Percentiles rank a stretch among this genome's conserved stretches.
phyloP scores from a whole-genome alignment of 2,329 filamentous ascomycete species.

The Botrytis sinoallii region DNA sequence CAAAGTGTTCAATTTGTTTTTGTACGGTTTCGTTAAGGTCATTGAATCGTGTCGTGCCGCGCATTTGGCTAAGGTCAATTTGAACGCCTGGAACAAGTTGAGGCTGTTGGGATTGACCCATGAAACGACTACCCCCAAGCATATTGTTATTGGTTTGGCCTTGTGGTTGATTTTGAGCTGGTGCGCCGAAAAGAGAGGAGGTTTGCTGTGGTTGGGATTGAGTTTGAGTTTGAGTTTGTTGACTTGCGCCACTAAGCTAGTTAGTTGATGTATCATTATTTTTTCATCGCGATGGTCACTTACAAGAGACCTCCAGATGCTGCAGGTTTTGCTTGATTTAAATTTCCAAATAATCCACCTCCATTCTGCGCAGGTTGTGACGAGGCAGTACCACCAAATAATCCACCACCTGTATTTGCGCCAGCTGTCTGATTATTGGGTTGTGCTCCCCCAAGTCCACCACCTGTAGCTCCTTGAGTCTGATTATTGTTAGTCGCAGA shows the following conservation, averaged over 20 bases:
- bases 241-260: conserved; percentile 22
- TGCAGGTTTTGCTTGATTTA: conserved; percentile 35
- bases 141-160: conserved; percentile 18
- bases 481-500: conserved; percentile 19
- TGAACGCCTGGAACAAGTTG: conserved; percentile 67
- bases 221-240: conserved; percentile 31
- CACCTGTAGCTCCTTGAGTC: conserved; percentile 24
- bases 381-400: conserved; percentile 35
- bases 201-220: conserved; percentile 31
- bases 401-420: conserved; percentile 26
- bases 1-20: conserved; percentile 71
- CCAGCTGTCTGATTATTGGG: conserved; percentile 29
- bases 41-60: conserved; percentile 86
- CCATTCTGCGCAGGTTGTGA: conserved; percentile 32
- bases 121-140: conserved; percentile 26
- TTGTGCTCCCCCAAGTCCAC: conserved; percentile 27
- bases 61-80: conserved; percentile 74
- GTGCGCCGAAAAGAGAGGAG: conserved; percentile 25
- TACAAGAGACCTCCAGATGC: conserved; percentile 34
- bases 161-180: conserved; percentile 26
- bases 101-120: conserved; percentile 50
- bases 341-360: conserved; percentile 34
- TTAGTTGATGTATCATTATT: conserved; percentile 4
- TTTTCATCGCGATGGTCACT: conserved; percentile 18
- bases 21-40: conserved; percentile 83